phyloP scores from a whole-genome alignment of 2,329 filamentous ascomycete genomes.

The Fusarium longipes region DNA sequence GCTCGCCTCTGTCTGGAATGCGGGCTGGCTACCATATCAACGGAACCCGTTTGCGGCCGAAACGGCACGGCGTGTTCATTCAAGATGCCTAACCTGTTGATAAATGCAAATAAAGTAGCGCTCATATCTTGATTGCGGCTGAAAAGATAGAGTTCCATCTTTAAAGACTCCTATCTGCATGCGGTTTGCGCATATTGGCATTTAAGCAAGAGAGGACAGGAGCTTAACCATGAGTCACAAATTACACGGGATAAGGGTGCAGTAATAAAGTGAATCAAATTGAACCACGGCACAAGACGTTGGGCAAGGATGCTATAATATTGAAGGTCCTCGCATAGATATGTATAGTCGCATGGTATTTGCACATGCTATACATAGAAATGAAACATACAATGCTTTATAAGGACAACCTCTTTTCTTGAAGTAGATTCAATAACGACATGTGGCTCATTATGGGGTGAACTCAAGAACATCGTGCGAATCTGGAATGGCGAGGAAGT shows the following conservation, averaged over 20 bases:
- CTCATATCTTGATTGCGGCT: background rate
- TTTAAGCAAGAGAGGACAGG: too few species aligned
- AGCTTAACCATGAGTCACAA: fast-evolving
- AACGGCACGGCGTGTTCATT: background rate
- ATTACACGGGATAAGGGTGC: too few species aligned
- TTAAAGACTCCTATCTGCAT: background rate
- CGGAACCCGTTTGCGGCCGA: background rate
- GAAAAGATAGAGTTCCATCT: background rate
- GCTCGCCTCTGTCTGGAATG: constrained; percentile 2
- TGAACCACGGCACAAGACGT: too few species aligned
- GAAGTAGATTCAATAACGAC: fast-evolving
- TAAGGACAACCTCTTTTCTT: background rate
- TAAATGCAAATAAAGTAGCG: background rate
- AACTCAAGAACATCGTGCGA: constrained; percentile 21
- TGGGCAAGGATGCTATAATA: background rate
- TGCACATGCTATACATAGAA: background rate
- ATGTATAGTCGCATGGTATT: background rate
- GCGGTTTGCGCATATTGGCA: background rate
- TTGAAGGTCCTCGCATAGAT: background rate
- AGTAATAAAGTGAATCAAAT: too few species aligned
- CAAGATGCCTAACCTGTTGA: too few species aligned
- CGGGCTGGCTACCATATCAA: background rate
- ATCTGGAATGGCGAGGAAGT: constrained; percentile 27
- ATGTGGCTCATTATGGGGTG: constrained; percentile 25
- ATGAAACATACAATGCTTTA: background rate